Conservation (phyloP, 2,329 filamentous ascomycete species). For the Drechmeria coniospora region DNA sequence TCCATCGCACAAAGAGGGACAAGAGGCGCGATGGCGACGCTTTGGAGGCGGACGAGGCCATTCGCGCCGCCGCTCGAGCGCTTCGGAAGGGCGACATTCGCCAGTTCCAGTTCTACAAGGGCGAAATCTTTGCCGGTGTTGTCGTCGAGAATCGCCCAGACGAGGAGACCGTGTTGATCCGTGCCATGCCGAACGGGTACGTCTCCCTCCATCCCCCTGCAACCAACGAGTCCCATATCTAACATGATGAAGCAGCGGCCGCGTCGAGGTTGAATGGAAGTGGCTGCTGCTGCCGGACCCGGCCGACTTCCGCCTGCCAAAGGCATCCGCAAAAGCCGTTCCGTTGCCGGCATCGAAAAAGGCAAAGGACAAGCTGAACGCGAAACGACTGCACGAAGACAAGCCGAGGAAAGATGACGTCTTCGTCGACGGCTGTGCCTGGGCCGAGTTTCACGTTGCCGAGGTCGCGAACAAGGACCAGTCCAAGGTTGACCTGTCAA, state of each 20-base stretch:
- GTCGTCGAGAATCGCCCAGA: conserved; percentile 68
- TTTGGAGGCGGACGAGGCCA: conserved; percentile 54
- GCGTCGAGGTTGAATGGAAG: conserved; percentile 70
- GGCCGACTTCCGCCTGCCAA: conserved; percentile 55
- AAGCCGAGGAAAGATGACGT: conserved; percentile 48
- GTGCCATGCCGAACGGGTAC: conserved; percentile 74
- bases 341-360: conserved; percentile 51
- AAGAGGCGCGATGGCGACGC: conserved; percentile 54
- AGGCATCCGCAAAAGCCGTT: conserved; percentile 57
- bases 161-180: conserved; percentile 64
- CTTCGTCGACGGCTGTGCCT: conserved; percentile 54
- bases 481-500: conserved; percentile 54
- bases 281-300: conserved; percentile 63
- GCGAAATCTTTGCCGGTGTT: conserved; percentile 81
- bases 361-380: conserved; percentile 51
- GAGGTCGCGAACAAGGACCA: conserved; percentile 42
- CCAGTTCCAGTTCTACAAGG: conserved; percentile 70
- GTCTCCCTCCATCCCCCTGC: no score
- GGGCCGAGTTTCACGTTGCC: conserved; percentile 65
- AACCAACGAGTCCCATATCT: not conserved
- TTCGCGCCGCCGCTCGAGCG: conserved; percentile 51
- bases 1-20: conserved; percentile 78
- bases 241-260: conserved; percentile 43
- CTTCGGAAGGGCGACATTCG: conserved; percentile 63
- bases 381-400: conserved; percentile 45